These are phyloP conservation scores for Epipyxis sp. DNA, from an alignment of 108 stramenopile species.

Conservation along the genomic window DNA sequence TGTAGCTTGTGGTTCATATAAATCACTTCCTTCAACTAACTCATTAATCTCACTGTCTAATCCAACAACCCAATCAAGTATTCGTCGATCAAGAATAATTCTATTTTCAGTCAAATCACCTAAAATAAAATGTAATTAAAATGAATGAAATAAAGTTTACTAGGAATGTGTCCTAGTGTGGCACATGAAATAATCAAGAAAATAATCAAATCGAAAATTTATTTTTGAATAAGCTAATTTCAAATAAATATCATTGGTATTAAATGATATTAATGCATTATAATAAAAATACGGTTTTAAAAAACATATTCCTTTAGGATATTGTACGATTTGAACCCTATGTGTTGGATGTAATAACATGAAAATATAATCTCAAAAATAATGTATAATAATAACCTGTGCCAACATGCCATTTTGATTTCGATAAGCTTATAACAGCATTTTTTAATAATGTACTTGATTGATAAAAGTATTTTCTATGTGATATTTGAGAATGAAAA, in stretches of 20 bases:
- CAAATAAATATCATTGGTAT: too few relatives aligned
- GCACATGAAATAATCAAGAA: constrained; percentile 1
- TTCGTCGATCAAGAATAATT: constrained; percentile 22
- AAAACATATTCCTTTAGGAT: too few relatives aligned
- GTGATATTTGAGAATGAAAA: neutral
- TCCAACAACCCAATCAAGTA: constrained; percentile 35
- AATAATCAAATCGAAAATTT: constrained; percentile 1
- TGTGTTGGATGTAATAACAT: too few relatives aligned
- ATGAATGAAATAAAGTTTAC: neutral
- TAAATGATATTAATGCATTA: too few relatives aligned
- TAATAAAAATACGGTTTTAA: too few relatives aligned
- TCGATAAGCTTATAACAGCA: neutral
- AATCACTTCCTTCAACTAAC: constrained; percentile 27
- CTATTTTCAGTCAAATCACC: constrained; percentile 33
- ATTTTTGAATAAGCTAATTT: too few relatives aligned
- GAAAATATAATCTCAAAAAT: too few relatives aligned
- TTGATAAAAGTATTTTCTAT: constrained; percentile 25
- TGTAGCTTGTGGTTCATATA: neutral
- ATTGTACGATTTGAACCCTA: too few relatives aligned
- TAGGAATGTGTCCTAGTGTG: too few relatives aligned
- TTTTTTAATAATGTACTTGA: constrained; percentile 5
- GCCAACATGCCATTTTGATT: constrained; percentile 1
- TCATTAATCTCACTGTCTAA: constrained; percentile 37
- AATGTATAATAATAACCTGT: too few relatives aligned
- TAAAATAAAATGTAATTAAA: neutral